phyloP scores from a whole-genome alignment of 2,329 filamentous ascomycete species.

The Zopfia rhizophila region DNA sequence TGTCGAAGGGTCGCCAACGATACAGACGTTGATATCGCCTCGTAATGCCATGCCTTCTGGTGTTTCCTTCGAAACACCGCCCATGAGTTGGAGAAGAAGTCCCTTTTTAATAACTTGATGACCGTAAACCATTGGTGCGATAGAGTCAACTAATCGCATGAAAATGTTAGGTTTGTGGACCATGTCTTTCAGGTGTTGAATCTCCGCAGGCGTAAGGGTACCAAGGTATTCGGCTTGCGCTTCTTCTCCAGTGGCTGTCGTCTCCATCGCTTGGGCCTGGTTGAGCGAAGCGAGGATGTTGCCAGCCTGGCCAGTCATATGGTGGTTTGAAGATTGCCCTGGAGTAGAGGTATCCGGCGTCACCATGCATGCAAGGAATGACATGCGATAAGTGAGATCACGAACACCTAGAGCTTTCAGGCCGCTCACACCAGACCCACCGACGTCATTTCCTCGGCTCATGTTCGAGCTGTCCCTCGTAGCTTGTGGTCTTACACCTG shows the following conservation, averaged over 20 bases:
- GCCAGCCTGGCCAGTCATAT: conserved; percentile 75
- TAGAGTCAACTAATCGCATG: conserved; percentile 87
- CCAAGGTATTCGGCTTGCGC: conserved; percentile 88
- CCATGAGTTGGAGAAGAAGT: conserved; percentile 90
- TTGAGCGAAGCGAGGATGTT: conserved; percentile 89
- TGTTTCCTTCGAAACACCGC: conserved; percentile 92
- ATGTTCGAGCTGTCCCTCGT: conserved; percentile 83
- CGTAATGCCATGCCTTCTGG: conserved; percentile 94
- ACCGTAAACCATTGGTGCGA: conserved; percentile 96
- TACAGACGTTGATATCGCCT: conserved; percentile 98
- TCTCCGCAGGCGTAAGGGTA: conserved; percentile 85
- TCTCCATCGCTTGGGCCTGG: conserved; percentile 74
- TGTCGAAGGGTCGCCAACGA: conserved; percentile 96
- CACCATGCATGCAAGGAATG: conserved; percentile 98
- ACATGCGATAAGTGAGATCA: conserved; percentile 92
- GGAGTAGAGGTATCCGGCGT: conserved; percentile 85
- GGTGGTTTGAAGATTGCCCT: conserved; percentile 76
- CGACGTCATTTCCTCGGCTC: conserved; percentile 78
- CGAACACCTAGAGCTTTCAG: conserved; percentile 93
- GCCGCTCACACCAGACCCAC: conserved; percentile 85
- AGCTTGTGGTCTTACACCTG: conserved; percentile 83
- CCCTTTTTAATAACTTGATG: conserved; percentile 99
- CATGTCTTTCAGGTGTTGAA: conserved; percentile 90
- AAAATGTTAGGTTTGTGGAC: conserved; percentile 98
- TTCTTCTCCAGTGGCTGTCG: conserved; percentile 76